A percentile compares a stretch with the other conserved stretches of the same genome.
phyloP scores from a whole-genome alignment of 208 protist species.

The Borovskyia barvae region DNA sequence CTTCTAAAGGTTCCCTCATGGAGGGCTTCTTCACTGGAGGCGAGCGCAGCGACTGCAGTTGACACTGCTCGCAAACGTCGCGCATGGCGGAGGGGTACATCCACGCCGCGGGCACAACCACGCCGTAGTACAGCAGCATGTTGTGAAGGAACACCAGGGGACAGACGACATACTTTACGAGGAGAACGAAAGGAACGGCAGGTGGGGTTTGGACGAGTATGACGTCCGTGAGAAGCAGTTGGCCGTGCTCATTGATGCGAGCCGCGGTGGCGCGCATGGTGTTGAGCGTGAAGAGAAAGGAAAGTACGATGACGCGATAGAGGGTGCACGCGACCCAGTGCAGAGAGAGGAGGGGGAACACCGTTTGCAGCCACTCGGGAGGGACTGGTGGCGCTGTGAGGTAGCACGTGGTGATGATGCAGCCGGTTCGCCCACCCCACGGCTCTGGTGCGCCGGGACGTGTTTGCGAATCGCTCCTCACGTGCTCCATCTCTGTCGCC shows the following conservation, averaged over 20 bases:
- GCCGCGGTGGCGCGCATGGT: slow-evolving; percentile 49
- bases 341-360: slow-evolving; percentile 44
- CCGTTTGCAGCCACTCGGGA: slow-evolving; percentile 55
- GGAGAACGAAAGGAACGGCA: slow-evolving; percentile 72
- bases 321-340: slow-evolving; percentile 61
- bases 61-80: slow-evolving; percentile 48
- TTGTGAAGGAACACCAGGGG: slow-evolving; percentile 59
- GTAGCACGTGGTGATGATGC: slow-evolving; percentile 28
- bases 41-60: slow-evolving; percentile 19
- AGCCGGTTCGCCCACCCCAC: slow-evolving; percentile 19
- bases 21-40: neutral
- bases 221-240: slow-evolving; percentile 63
- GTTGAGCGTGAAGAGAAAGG: slow-evolving; percentile 41
- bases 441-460: slow-evolving; percentile 13
- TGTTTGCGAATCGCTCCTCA: slow-evolving; percentile 13
- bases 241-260: slow-evolving; percentile 68
- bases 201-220: slow-evolving; percentile 84
- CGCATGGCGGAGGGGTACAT: slow-evolving; percentile 51
- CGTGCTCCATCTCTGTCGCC: slow-evolving; percentile 4
- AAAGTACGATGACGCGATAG: slow-evolving; percentile 45
- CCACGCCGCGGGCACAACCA: slow-evolving; percentile 71
- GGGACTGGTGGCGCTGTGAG: slow-evolving; percentile 34
- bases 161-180: slow-evolving; percentile 70
- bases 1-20: too few species aligned
- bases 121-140: slow-evolving; percentile 63